phyloP scores from a whole-genome alignment of 805 yeast species.

The Wickerhamomyces rabaulensis region DNA sequence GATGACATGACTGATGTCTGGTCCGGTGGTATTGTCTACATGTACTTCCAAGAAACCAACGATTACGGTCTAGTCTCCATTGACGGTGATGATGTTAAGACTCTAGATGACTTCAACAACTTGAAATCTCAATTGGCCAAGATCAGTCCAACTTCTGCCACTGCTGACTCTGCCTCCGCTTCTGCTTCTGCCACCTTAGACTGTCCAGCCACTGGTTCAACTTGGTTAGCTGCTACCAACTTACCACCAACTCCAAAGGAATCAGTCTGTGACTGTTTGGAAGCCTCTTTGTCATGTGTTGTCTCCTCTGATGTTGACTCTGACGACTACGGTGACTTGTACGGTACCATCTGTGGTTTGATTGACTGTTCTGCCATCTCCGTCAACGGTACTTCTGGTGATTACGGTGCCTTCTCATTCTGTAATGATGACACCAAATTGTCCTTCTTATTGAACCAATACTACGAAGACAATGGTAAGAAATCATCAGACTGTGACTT shows the following conservation, averaged over 20 bases:
- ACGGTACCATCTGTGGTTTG: slow-evolving; percentile 49
- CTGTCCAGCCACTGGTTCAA: slow-evolving; percentile 46
- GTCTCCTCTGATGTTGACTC: slow-evolving; percentile 44
- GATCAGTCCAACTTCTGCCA: slow-evolving; percentile 46
- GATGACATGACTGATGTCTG: slow-evolving; percentile 80
- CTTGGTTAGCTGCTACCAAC: slow-evolving; percentile 63
- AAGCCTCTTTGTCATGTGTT: slow-evolving; percentile 50
- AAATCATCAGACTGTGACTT: slow-evolving; percentile 60
- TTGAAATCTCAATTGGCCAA: slow-evolving; percentile 48
- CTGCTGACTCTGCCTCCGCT: slow-evolving; percentile 31
- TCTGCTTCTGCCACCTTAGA: slow-evolving; percentile 30
- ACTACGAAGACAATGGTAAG: slow-evolving; percentile 49
- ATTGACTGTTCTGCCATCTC: slow-evolving; percentile 58
- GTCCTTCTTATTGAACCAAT: slow-evolving; percentile 59
- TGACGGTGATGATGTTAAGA: slow-evolving; percentile 43
- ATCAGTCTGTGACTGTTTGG: slow-evolving; percentile 60
- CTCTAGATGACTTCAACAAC: slow-evolving; percentile 56
- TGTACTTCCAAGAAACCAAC: slow-evolving; percentile 83
- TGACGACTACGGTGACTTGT: slow-evolving; percentile 57
- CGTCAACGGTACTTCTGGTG: slow-evolving; percentile 58
- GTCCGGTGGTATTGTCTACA: slow-evolving; percentile 93
- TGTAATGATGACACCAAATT: slow-evolving; percentile 69
- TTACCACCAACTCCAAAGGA: slow-evolving; percentile 78
- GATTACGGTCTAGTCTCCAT: slow-evolving; percentile 74
- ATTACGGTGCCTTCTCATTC: slow-evolving; percentile 68